Conservation (phyloP, 208 protist species). For the Trypanosoma avium region DNA sequence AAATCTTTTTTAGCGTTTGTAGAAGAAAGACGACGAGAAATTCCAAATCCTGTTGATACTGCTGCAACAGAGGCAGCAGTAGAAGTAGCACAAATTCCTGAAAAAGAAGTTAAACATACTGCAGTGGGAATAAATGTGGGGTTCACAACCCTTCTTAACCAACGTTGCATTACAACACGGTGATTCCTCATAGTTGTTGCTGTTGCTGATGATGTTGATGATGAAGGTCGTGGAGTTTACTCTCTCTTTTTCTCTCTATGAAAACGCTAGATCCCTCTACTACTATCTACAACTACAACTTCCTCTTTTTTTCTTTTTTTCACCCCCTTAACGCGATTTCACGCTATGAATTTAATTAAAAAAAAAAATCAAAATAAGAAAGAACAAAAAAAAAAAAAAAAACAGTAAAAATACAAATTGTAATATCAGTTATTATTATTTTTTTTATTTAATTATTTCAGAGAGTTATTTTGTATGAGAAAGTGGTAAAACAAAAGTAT, state of each 20-base stretch:
- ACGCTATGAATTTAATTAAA: too few relatives aligned
- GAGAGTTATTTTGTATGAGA: too few relatives aligned
- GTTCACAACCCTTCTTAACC: not conserved
- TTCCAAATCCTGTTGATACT: not conserved
- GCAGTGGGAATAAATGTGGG: not conserved
- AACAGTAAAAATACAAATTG: too few relatives aligned
- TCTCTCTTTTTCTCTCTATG: not conserved
- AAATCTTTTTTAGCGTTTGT: constrained; percentile 68
- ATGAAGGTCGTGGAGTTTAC: too few relatives aligned
- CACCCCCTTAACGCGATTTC: not conserved
- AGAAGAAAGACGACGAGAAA: constrained; percentile 30
- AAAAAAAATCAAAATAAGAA: too few relatives aligned
- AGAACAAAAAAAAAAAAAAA: too few relatives aligned
- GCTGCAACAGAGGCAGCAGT: not conserved
- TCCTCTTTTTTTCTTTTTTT: too few relatives aligned
- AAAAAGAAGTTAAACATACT: not conserved
- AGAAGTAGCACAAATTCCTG: not conserved
- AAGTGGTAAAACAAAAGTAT: too few relatives aligned
- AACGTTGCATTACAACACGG: not conserved
- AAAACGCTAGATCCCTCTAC: not conserved
- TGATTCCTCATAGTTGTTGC: not conserved
- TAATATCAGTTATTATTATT: too few relatives aligned
- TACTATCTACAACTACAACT: not conserved
- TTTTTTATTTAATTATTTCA: too few relatives aligned
- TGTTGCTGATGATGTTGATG: too few relatives aligned